These are phyloP conservation scores for Colletotrichum sp. DNA, from an alignment of 2,329 filamentous ascomycete species.

Conservation along the genomic window DNA sequence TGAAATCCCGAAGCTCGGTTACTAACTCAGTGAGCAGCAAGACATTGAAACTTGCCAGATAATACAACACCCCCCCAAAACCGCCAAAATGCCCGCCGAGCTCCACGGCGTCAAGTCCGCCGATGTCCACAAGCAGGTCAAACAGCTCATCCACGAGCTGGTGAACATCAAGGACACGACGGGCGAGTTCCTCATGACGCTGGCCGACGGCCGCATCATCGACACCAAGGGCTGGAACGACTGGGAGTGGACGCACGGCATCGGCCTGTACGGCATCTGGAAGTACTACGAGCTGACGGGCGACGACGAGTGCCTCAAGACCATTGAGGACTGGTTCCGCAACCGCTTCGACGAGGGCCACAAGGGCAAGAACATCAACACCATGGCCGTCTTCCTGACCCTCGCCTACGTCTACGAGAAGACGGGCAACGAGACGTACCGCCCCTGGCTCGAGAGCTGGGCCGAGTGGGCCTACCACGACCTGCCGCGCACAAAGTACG, in stretches of 20 bases:
- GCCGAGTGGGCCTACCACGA: conserved; percentile 84
- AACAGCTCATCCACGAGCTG: conserved; percentile 72
- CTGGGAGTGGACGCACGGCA: conserved; percentile 84
- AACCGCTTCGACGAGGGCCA: conserved; percentile 70
- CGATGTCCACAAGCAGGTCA: conserved; percentile 60
- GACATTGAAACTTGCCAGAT: neutral
- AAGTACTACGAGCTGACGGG: conserved; percentile 79
- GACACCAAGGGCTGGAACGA: conserved; percentile 85
- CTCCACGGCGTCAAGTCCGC: conserved; percentile 49
- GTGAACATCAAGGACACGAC: conserved; percentile 79
- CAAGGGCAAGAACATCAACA: conserved; percentile 87
- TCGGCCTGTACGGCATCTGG: conserved; percentile 82
- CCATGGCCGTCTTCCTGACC: conserved; percentile 79
- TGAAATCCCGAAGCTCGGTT: neutral
- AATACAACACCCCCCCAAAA: neutral
- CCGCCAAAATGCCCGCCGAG: conserved; percentile 40
- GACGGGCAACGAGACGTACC: conserved; percentile 69
- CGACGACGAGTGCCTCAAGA: conserved; percentile 60
- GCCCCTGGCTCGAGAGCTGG: conserved; percentile 81
- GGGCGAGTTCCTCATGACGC: conserved; percentile 73
- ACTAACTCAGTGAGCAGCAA: neutral
- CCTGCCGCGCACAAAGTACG: conserved; percentile 71
- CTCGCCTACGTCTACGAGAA: conserved; percentile 80
- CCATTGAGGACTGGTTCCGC: conserved; percentile 77
- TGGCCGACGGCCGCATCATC: conserved; percentile 76